A percentile compares a stretch with the other conserved stretches of the same genome.
Evolutionary conservation across 495 filamentous ascomycete species (phyloP).

Genomic region (Penicillium atrosanguineum): DNA sequence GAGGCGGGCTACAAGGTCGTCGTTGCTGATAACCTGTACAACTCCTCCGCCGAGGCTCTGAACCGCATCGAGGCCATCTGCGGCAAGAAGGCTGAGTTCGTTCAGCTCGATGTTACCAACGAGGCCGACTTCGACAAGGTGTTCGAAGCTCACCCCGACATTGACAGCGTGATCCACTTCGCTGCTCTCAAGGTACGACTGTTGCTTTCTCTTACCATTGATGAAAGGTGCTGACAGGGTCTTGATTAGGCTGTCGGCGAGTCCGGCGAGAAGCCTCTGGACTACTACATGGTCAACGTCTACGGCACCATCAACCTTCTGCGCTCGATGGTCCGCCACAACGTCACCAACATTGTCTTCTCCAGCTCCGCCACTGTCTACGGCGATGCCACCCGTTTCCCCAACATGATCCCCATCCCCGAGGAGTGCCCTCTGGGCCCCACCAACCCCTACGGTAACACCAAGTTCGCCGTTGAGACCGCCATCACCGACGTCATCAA

Average conservation of each 20-base stretch:
- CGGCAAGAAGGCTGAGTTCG: constrained; percentile 84
- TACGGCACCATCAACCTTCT: constrained; percentile 88
- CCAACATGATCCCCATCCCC: constrained; percentile 98
- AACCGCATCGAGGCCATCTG: constrained; percentile 91
- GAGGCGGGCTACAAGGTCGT: constrained; percentile 94
- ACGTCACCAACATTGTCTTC: constrained; percentile 96
- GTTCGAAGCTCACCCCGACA: constrained; percentile 84
- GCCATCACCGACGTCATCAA: constrained; percentile 90
- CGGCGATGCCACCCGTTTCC: constrained; percentile 92
- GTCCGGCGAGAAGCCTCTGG: constrained; percentile 89
- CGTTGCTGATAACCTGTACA: constrained; percentile 93
- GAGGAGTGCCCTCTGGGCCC: constrained; percentile 94
- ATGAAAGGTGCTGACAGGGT: neutral
- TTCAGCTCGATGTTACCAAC: constrained; percentile 84
- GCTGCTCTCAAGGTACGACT: constrained; percentile 84
- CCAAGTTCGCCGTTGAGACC: constrained; percentile 85
- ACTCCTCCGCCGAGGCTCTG: constrained; percentile 84
- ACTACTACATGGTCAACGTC: constrained; percentile 97
- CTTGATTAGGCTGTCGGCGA: constrained; percentile 76
- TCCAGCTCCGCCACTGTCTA: constrained; percentile 96
- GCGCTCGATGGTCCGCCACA: constrained; percentile 79
- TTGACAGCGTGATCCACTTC: constrained; percentile 98
- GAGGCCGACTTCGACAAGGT: constrained; percentile 79
- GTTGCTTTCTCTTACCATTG: neutral
- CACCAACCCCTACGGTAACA: constrained; percentile 96